Evolutionary conservation across 176 grass and related monocot genomes (phyloP), one percentile per base, ranked within the genome.

Genomic region (Pharus latifolius): DNA sequence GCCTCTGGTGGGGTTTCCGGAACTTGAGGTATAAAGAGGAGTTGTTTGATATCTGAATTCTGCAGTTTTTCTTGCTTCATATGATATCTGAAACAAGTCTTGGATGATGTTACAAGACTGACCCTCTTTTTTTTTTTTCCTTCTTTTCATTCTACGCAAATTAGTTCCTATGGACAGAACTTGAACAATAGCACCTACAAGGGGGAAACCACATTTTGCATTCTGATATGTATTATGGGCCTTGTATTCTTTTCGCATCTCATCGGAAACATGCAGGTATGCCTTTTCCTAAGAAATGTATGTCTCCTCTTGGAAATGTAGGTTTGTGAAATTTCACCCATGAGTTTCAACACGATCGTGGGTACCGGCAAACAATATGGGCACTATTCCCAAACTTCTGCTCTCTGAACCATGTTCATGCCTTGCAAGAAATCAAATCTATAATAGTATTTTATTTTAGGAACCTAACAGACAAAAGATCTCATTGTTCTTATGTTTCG

Each of bases 241-340:
- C 89, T 98, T 2, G 89, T 98, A 70, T 88, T 98, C 52, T 98
- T 98, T 27, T 92, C 94, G 6, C 89, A 93, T 90, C 90, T 98
- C 60, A 98, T 98, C 52, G 94, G 94, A 64, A 98, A 98, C 87
- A 98, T 98, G 89, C 88, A 96, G 92, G 92, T 96, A 77, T 18
- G 23, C 15, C 52, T 45, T 53, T 14, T 46, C 35, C 1, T 64
- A 10, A 22, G n/a, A 51, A 67, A 13, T 46, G 26, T 5, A 12
- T 65, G 24, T 24, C 25, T 11, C 3, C 1, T 16, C 25, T 52
- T 1, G 2, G 2, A 16, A 25, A 27, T 54, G 12, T 26, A 6
- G 26, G 14, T 5, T 5, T 15, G 13, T 0, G 13, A 3, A n/a
- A 16, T 6, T 3, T n/a, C n/a, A n/a, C n/a, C n/a, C n/a, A n/a